Evolutionary conservation across 2,329 filamentous ascomycete species (phyloP).

Genomic region (Scedosporium boydii): DNA sequence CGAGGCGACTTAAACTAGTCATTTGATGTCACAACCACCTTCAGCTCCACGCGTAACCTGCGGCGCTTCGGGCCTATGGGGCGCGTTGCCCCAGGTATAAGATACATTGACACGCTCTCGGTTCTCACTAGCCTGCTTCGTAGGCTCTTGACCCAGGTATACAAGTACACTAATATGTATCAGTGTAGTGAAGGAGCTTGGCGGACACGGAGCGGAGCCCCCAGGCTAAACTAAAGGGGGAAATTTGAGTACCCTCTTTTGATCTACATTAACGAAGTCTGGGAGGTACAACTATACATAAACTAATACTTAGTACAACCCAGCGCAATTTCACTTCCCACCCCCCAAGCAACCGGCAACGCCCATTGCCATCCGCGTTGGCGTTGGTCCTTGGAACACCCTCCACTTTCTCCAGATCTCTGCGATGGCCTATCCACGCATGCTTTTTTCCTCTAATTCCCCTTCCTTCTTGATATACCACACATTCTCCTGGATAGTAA

Average conservation of each 20-base stretch:
- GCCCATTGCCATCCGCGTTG: neutral
- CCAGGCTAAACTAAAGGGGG: constrained; percentile 7
- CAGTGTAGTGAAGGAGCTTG: neutral
- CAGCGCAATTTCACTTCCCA: neutral
- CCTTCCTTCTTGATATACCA: neutral
- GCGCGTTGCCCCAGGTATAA: constrained; percentile 1
- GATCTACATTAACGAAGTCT: neutral
- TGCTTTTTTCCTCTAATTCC: neutral
- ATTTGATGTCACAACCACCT: constrained; percentile 2
- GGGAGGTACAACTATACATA: neutral
- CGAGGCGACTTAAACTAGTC: neutral
- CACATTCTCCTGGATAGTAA: neutral
- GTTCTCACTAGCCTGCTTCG: neutral
- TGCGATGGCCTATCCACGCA: too few relatives aligned
- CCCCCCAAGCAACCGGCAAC: neutral
- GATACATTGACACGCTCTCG: constrained; percentile 5
- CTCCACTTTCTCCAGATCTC: neutral
- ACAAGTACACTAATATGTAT: neutral
- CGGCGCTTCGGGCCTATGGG: neutral
- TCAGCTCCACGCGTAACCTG: neutral
- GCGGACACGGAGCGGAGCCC: constrained; percentile 2
- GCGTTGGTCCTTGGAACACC: neutral
- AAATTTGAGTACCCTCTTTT: constrained; percentile 4
- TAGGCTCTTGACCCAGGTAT: too few relatives aligned
- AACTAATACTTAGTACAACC: neutral